Evolutionary conservation across 2,329 filamentous ascomycete species (phyloP).

Genomic region (Clonostachys rhizophaga): DNA sequence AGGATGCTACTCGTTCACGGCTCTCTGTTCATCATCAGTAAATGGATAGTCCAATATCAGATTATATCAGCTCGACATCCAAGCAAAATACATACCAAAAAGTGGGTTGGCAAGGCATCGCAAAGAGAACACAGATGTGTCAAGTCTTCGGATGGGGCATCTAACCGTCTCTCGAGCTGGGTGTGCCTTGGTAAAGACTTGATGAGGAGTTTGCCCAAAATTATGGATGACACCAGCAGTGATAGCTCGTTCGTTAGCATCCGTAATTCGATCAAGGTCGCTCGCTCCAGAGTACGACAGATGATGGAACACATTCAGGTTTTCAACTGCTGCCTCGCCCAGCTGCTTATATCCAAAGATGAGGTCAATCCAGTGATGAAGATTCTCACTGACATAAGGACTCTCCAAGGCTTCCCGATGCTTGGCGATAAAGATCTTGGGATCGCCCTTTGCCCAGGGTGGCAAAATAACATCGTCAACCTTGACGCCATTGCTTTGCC

Average conservation of each 20-base stretch:
- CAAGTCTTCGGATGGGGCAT: slow-evolving; percentile 64
- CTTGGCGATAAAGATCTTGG: slow-evolving; percentile 91
- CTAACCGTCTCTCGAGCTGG: slow-evolving; percentile 66
- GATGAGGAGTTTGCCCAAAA: slow-evolving; percentile 95
- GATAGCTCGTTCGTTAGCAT: slow-evolving; percentile 79
- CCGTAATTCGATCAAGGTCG: slow-evolving; percentile 85
- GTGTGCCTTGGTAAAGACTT: slow-evolving; percentile 83
- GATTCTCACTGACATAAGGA: slow-evolving; percentile 80
- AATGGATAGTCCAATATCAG: neutral
- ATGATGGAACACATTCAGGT: slow-evolving; percentile 92
- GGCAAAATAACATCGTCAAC: slow-evolving; percentile 89
- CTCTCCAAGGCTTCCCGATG: slow-evolving; percentile 95
- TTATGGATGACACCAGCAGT: slow-evolving; percentile 98
- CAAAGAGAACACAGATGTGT: slow-evolving; percentile 72
- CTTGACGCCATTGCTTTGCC: slow-evolving; percentile 72
- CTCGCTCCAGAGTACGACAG: slow-evolving; percentile 92
- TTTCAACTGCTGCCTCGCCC: slow-evolving; percentile 86
- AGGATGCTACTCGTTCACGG: slow-evolving; percentile 73
- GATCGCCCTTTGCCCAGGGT: slow-evolving; percentile 94
- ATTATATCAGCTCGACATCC: neutral
- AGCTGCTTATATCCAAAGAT: slow-evolving; percentile 93
- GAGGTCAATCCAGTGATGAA: slow-evolving; percentile 95
- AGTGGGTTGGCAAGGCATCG: slow-evolving; percentile 76
- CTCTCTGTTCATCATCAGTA: slow-evolving; percentile 37
- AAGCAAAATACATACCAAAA: slow-evolving; percentile 42